Conservation (phyloP, 1,284 basidiomycete genomes). For the Rhizoctonia solani region DNA sequence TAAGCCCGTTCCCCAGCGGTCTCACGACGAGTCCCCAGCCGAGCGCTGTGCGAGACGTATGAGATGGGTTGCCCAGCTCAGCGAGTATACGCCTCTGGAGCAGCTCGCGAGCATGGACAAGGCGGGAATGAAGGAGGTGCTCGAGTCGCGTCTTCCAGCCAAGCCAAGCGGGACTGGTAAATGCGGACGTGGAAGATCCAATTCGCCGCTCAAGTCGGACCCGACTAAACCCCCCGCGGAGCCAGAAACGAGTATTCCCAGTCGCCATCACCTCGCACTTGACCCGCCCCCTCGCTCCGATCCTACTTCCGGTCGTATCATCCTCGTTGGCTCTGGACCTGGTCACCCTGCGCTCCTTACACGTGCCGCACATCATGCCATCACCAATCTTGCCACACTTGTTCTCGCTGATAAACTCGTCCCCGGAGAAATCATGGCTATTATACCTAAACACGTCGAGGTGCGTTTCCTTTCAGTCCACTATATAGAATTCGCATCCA, state of each 20-base stretch:
- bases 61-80: slow-evolving; percentile 89
- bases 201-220: background rate
- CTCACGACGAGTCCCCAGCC: slow-evolving; percentile 51
- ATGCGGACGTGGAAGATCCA: slow-evolving; percentile 39
- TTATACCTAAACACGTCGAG: slow-evolving; percentile 77
- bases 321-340: slow-evolving; percentile 92
- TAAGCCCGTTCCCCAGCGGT: slow-evolving; percentile 70
- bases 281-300: slow-evolving; percentile 24
- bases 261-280: slow-evolving; percentile 41
- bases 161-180: background rate
- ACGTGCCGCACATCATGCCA: slow-evolving; percentile 77
- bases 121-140: slow-evolving; percentile 67
- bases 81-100: slow-evolving; percentile 91
- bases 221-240: no score
- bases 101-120: slow-evolving; percentile 72
- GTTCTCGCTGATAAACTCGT: slow-evolving; percentile 98
- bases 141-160: slow-evolving; percentile 44
- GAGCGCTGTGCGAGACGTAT: slow-evolving; percentile 68
- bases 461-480: slow-evolving; percentile 51
- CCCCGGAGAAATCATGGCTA: slow-evolving; percentile 80
- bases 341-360: slow-evolving; percentile 94
- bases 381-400: slow-evolving; percentile 80
- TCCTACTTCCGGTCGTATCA: slow-evolving; percentile 64
- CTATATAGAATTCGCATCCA: background rate
- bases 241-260: slow-evolving; percentile 42